Conservation (phyloP, 768 basidiomycete genomes). For the Boletus rubescentipes region DNA sequence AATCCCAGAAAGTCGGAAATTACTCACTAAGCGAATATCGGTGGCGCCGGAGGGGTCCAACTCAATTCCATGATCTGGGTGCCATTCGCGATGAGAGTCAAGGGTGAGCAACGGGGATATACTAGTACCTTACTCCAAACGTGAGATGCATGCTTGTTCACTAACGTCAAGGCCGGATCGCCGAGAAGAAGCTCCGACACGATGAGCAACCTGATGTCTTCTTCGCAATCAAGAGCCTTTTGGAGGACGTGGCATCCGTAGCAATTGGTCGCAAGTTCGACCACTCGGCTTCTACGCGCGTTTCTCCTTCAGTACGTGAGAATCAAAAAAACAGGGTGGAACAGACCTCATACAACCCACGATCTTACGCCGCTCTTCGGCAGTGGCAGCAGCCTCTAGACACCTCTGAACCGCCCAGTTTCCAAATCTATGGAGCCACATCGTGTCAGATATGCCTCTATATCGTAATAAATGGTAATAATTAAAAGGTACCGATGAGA, state of each 20-base stretch:
- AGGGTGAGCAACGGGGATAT: background rate
- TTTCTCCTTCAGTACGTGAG: constrained; percentile 4
- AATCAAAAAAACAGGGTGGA: constrained; percentile 1
- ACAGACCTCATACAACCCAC: constrained; percentile 82
- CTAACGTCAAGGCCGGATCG: constrained; percentile 81
- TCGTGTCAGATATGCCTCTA: constrained; percentile 1
- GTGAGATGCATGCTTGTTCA: constrained; percentile 89
- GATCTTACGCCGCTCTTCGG: constrained; percentile 76
- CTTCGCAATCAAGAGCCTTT: constrained; percentile 88
- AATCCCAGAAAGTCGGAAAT: background rate
- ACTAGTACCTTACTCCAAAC: constrained; percentile 96
- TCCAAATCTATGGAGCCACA: constrained; percentile 59
- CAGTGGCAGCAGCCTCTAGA: constrained; percentile 72
- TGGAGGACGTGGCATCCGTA: constrained; percentile 89
- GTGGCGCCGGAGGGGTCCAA: constrained; percentile 85
- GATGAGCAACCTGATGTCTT: constrained; percentile 78
- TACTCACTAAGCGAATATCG: constrained; percentile 81
- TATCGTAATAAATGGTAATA: constrained; percentile 5
- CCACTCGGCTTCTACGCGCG: constrained; percentile 64
- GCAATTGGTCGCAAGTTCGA: constrained; percentile 85
- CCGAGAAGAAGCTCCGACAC: constrained; percentile 82
- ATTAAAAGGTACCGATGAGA: constrained; percentile 60
- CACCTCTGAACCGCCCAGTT: constrained; percentile 92
- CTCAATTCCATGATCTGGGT: constrained; percentile 83
- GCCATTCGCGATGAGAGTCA: constrained; percentile 4